Evolutionary conservation across 495 filamentous ascomycete species (phyloP), one percentile per base, ranked within the genome.

Genomic region (Lasiosphaeris hirsuta): DNA sequence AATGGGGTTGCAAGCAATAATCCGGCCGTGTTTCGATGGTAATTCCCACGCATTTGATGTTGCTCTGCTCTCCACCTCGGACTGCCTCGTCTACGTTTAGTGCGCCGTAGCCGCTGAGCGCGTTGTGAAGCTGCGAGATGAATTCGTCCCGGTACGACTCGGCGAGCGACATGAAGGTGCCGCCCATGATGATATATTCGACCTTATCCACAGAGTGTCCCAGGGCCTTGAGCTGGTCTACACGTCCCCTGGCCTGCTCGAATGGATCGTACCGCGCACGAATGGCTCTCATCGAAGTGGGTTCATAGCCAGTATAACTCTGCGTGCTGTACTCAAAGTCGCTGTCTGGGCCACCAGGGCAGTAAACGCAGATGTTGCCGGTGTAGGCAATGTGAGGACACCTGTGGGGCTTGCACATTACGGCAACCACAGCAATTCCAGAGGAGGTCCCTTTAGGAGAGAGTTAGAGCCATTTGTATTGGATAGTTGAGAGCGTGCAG

Each of bases 111-210:
- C 94, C 94, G 65, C 88, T 92, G 37, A 98, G 80, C 8, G 94
- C 94, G 70, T 97, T 97, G 74, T 98, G 95, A 51, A 98, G 81
- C 63, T 96, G 92, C 8, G 92, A 87, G 49, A 98, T 95, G 64
- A 98, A 98, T 37, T 88, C 82, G 43, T 97, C 89, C 33, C 94
- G 80, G 69, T 98, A 97, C 10, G 85, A 82, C 64, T 91, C 85
- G 3, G 94, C 83, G 13, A 98, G 74, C 0, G 92, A 97, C 94
- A 98, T 97, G 71, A 98, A 98, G 1, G 94, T 98, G 56, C 94
- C 94, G 56, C 94, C 94, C 94, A 98, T 98, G 62, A 98, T 96
- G 67, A 98, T 98, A 69, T 97, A 98, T 75, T 98, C 94, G 2
- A 98, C 94, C 68, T 98, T 98, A 72, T 98, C 94, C 35, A 98